Base-by-base conservation (phyloP, 345 rosid genomes). In the Euphorbia pulcherrima region DNA sequence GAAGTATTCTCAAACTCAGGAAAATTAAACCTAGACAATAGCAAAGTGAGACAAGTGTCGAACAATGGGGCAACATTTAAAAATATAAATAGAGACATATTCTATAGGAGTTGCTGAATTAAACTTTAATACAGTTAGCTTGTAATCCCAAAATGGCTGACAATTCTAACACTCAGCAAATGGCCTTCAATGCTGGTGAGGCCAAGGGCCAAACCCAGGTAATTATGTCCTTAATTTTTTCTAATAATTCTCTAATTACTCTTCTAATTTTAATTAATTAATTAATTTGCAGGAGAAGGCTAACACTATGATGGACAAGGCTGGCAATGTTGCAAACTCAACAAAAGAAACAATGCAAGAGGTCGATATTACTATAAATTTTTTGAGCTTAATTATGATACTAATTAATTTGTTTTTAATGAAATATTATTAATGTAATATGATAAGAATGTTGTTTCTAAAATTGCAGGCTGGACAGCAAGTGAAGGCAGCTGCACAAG, bases 241-340 rank as follows among this genome's bases (percentile, higher is more conserved):
- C 3, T 6, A n/a, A n/a, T 26, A 13, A 23, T 6, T 8, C 24
- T 2, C 7, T 50, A 33, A 2, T 33, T 33, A 33, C 37, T 33
- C 37, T 33, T 33, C 4, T 33, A 33, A 33, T 33, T 16, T 30
- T 21, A 1, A 3, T n/a, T n/a, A n/a, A n/a, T n/a, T n/a, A n/a
- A n/a, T n/a, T n/a, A n/a, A n/a, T n/a, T 50, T 50, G 24, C 78
- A 90, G 96, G 96, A 87, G 75, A 89, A 84, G 79, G 79, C 80
- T 46, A 68, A 80, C 74, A 66, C 56, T 64, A 26, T 87, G 80
- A 79, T 86, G 82, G 90, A 84, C 76, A 84, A 55, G 70, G 87
- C 89, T 2, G 41, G 73, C 67, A 67, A 79, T 74, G 84, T 83
- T 60, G 97, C 88, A 12, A 90, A 86, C 75, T 82, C 90, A 57